Conservation (phyloP, 139 green algal species). For the Nannochloris sp. region DNA sequence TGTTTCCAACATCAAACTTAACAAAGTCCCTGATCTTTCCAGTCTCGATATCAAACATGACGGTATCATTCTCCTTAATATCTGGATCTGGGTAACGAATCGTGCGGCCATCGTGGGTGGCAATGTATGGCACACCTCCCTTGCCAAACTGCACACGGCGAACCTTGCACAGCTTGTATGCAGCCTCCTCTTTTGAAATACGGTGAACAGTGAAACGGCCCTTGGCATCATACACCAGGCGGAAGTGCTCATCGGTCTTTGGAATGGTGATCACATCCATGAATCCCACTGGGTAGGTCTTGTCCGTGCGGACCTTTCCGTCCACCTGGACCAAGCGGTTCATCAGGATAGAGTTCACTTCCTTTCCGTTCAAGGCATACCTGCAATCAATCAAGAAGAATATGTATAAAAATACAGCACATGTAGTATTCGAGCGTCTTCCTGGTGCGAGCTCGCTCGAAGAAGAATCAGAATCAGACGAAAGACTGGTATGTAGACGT, state of each 20-base stretch:
- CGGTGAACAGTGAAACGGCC: slow-evolving; percentile 96
- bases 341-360: slow-evolving; percentile 96
- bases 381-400: slow-evolving; percentile 28
- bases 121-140: slow-evolving; percentile 87
- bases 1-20: slow-evolving; percentile 95
- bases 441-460: no score
- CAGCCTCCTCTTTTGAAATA: slow-evolving; percentile 88
- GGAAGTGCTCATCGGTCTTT: slow-evolving; percentile 87
- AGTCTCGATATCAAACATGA: slow-evolving; percentile 95
- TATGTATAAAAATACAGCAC: no score
- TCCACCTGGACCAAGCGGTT: slow-evolving; percentile 95
- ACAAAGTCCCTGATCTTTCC: slow-evolving; percentile 92
- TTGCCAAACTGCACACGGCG: slow-evolving; percentile 68
- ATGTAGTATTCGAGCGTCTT: no score
- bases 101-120: slow-evolving; percentile 93
- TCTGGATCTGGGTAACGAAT: slow-evolving; percentile 97
- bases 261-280: slow-evolving; percentile 97
- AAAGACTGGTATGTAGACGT: slow-evolving; percentile 8
- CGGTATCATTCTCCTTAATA: slow-evolving; percentile 90
- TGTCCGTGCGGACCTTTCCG: slow-evolving; percentile 93
- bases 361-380: slow-evolving; percentile 95
- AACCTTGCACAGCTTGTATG: slow-evolving; percentile 98
- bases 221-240: slow-evolving; percentile 96
- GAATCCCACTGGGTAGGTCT: slow-evolving; percentile 92
- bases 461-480: no score